A percentile compares a stretch with the other conserved stretches of the same genome.
Evolutionary conservation across 257 asterid genomes (phyloP).

Genomic region (Salvia splendens): DNA sequence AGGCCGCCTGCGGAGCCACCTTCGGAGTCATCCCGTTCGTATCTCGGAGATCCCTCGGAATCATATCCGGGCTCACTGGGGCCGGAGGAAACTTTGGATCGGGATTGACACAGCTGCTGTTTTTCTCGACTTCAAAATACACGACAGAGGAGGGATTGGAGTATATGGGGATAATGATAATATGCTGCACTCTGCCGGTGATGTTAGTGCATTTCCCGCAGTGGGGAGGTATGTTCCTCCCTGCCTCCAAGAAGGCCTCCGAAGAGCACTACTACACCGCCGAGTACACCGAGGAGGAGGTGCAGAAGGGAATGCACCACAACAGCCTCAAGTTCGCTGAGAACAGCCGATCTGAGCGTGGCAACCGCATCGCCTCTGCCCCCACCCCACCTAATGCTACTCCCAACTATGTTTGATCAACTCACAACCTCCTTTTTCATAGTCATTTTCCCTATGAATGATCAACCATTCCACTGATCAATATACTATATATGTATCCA

Average conservation of each 20-base stretch:
- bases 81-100: slow-evolving; percentile 57
- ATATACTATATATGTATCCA: not conserved
- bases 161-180: slow-evolving; percentile 51
- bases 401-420: slow-evolving; percentile 25
- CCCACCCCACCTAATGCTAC: slow-evolving; percentile 35
- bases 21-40: slow-evolving; percentile 45
- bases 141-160: slow-evolving; percentile 37
- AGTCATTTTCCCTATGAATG: not conserved
- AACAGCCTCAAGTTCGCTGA: slow-evolving; percentile 41
- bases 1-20: slow-evolving; percentile 50
- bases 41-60: slow-evolving; percentile 45
- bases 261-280: slow-evolving; percentile 38
- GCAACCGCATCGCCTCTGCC: slow-evolving; percentile 37
- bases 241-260: slow-evolving; percentile 28
- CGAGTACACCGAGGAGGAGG: slow-evolving; percentile 36
- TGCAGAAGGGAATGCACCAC: slow-evolving; percentile 35
- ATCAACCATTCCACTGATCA: not conserved
- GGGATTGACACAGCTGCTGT: slow-evolving; percentile 41
- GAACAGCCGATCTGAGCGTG: slow-evolving; percentile 41
- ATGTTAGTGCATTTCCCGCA: slow-evolving; percentile 43
- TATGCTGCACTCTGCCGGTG: slow-evolving; percentile 49
- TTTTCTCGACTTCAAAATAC: slow-evolving; percentile 36
- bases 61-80: slow-evolving; percentile 49
- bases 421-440: not conserved
- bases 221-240: slow-evolving; percentile 54